Evolutionary conservation across 108 stramenopile species (phyloP).

Genomic region (Aureococcus anophagefferens): DNA sequence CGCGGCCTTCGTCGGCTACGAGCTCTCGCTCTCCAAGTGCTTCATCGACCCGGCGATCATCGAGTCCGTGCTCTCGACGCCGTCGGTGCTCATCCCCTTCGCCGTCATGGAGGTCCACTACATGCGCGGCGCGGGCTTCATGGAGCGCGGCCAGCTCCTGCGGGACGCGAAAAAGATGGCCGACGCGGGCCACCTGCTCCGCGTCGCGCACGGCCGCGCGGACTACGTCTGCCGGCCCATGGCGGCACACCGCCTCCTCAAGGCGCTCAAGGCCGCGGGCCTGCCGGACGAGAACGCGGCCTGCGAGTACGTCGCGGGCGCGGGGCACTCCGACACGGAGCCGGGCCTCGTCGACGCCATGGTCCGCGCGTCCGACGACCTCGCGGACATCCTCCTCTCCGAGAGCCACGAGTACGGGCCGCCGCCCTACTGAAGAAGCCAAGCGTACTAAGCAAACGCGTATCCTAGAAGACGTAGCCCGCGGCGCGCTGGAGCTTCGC

Average conservation of each 20-base stretch:
- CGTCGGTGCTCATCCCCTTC: constrained; percentile 24
- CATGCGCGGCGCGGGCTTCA: constrained; percentile 35
- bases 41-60: background rate
- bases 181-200: background rate
- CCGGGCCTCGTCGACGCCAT: constrained; percentile 5
- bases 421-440: no score
- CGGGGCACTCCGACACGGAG: constrained; percentile 14
- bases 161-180: constrained; percentile 19
- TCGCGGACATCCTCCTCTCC: no score
- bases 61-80: background rate
- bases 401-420: no score
- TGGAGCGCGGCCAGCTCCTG: constrained; percentile 25
- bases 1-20: constrained; percentile 24
- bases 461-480: no score
- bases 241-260: constrained; percentile 7
- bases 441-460: no score
- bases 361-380: background rate
- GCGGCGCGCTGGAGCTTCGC: no score
- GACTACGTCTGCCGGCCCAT: constrained; percentile 26
- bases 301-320: constrained; percentile 11
- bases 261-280: constrained; percentile 3
- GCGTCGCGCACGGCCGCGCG: constrained; percentile 12
- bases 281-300: no score
- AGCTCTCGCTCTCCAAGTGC: constrained; percentile 18
- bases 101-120: constrained; percentile 35